Evolutionary conservation across 2,329 filamentous ascomycete genomes (phyloP), one percentile per base, ranked within the genome.

Genomic region (Claviceps sp.): DNA sequence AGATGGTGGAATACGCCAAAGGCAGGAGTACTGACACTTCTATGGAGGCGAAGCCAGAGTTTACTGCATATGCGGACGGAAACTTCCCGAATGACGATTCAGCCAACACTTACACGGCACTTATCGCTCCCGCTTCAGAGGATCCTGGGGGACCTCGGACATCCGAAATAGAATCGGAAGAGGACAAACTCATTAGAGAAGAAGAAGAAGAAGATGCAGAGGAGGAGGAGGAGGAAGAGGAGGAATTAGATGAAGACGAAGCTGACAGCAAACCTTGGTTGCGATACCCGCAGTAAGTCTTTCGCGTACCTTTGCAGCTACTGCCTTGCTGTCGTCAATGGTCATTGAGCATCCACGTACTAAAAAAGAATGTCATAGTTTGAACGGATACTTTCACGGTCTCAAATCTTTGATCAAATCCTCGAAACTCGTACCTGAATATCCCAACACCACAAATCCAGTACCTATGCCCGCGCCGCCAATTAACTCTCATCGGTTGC

Each of bases 311-410:
- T 1, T 1, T n/a, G 16, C 26, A 4, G 16, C 18, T 6, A 14
- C 38, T 48, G 14, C 11, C 9, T 16, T 20, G 5, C 36, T n/a
- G 20, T 16, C 14, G 7, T 48, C 30, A 2, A 38, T 38, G n/a
- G 6, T 48, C 30, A 3, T 48, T 40, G 46, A 48, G 26, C 8
- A 18, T 26, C 24, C 13, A n/a, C 14, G n/a, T 34, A 26, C 44
- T 46, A 20, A 49, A 22, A 22, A 22, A 22, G 22, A 4, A 22
- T 22, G 3, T 22, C 8, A 13, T 34, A 94, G 91, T 59, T 81
- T 95, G 51, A 81, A 84, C 58, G 78, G 85, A 45, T 95, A 91
- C 64, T 89, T 87, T 66, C 82, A 85, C 42, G 89, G 89, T 5
- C 74, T 95, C 52, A 79, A 83, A 58, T 79, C 80, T 0, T 65